Evolutionary conservation across 73 alveolate species (phyloP), one percentile per base, ranked within the genome.

Genomic region (Effrenium voratum): DNA sequence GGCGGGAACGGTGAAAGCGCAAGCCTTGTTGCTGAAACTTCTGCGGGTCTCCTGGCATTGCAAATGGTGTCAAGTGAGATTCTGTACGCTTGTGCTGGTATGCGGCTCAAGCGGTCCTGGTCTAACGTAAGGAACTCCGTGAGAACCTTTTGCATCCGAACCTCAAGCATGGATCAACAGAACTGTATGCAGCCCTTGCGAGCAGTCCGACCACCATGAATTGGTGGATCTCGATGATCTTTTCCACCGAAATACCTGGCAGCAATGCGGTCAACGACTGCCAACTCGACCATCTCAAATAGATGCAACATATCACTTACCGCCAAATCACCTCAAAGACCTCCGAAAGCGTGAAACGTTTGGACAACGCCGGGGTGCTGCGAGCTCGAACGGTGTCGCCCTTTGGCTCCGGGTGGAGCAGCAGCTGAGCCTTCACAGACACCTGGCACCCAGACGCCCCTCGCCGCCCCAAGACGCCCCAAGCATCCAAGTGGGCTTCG

Each of bases 351-450:
- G n/a, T n/a, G n/a, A n/a, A n/a, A n/a, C n/a, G n/a, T n/a, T n/a
- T n/a, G n/a, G n/a, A n/a, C n/a, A n/a, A n/a, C n/a, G n/a, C 79
- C 16, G 79, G 73, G 38, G 92, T 57, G 26, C 97, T 59, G 34
- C 97, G 97, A 28, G 97, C 97, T 46, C 83, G 30, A 55, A 87
- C 41, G 57, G 68, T 59, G 44, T 90, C 97, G 34, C 97, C 97
- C 40, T 90, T 90, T 75, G 97, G 97, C 97, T 90, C 97, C 26
- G 97, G 97, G 66, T 90, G 97, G 30, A 90, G 88, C 5, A 90
- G 97, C 38, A 90, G 97, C 88, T 90, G 97, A 40, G 97, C 97
- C 87, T 90, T 90, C 38, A 87, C 88, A 24, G 97, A n/a, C 26
- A 90, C 97, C 97, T 86, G 46, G 46, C 52, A 75, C 44, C 44